phyloP scores from a whole-genome alignment of 148 eudicot genomes.

The Arctostaphylos glauca region DNA sequence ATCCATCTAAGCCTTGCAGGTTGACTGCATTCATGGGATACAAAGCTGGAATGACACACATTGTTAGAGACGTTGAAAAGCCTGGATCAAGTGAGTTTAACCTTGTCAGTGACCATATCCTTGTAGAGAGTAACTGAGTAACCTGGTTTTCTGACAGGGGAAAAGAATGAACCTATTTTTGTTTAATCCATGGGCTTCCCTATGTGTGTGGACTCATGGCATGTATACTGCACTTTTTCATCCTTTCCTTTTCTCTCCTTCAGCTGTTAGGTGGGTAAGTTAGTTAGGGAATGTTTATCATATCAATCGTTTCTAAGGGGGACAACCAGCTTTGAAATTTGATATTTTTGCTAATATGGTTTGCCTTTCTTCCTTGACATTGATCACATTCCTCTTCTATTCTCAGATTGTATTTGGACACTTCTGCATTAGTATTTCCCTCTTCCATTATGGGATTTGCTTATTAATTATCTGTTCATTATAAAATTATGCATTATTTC shows the following conservation, averaged over 20 bases:
- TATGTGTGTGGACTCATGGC: background rate
- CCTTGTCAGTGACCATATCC: background rate
- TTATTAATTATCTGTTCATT: background rate
- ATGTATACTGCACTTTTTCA: background rate
- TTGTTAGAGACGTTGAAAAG: slow-evolving; percentile 50
- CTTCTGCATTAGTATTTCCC: background rate
- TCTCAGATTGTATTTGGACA: background rate
- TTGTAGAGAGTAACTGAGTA: background rate
- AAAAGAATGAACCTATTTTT: background rate
- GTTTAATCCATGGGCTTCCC: background rate
- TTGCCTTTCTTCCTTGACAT: background rate
- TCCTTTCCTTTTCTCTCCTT: background rate
- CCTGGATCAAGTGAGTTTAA: slow-evolving; percentile 40
- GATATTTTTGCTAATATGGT: background rate
- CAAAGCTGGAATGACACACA: slow-evolving; percentile 51
- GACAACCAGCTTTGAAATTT: background rate
- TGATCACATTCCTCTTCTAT: background rate
- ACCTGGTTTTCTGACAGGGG: background rate
- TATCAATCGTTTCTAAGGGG: background rate
- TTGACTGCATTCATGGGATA: slow-evolving; percentile 45
- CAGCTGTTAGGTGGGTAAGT: background rate
- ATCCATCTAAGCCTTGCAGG: slow-evolving; percentile 39
- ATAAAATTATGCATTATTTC: background rate
- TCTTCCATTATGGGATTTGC: background rate
- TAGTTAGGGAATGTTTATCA: background rate